phyloP scores from a whole-genome alignment of 148 eudicot genomes.

The Rhododendron mucronatum region DNA sequence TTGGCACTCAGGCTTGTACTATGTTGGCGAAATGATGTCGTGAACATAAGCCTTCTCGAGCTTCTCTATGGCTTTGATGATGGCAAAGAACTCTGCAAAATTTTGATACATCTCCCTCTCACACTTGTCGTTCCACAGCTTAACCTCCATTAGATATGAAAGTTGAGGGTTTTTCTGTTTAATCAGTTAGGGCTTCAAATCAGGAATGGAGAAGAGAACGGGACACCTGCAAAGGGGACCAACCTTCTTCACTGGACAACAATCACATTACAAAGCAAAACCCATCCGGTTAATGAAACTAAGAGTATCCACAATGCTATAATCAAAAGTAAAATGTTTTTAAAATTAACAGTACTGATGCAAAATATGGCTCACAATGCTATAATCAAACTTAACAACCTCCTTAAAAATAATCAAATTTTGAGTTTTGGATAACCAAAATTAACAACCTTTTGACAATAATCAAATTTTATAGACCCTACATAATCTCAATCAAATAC shows the following conservation, averaged over 20 bases:
- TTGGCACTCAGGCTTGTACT: constrained; percentile 58
- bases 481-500: no score
- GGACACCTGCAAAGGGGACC: constrained; percentile 77
- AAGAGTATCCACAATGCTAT: no score
- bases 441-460: no score
- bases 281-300: background rate
- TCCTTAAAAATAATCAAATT: no score
- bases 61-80: constrained; percentile 71
- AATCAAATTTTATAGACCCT: no score
- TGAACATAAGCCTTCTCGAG: constrained; percentile 67
- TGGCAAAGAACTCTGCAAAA: constrained; percentile 70
- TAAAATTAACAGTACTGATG: no score
- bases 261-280: constrained; percentile 2
- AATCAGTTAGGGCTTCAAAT: background rate
- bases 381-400: no score
- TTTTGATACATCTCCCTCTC: constrained; percentile 85
- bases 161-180: background rate
- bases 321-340: no score
- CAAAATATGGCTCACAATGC: no score
- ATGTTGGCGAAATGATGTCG: constrained; percentile 46
- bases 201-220: constrained; percentile 71
- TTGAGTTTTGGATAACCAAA: no score
- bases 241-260: constrained; percentile 18
- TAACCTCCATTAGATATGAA: constrained; percentile 48
- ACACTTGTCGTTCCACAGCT: no score